Base-by-base conservation (phyloP, 257 asterid species). In the Solanum clarkiae region DNA sequence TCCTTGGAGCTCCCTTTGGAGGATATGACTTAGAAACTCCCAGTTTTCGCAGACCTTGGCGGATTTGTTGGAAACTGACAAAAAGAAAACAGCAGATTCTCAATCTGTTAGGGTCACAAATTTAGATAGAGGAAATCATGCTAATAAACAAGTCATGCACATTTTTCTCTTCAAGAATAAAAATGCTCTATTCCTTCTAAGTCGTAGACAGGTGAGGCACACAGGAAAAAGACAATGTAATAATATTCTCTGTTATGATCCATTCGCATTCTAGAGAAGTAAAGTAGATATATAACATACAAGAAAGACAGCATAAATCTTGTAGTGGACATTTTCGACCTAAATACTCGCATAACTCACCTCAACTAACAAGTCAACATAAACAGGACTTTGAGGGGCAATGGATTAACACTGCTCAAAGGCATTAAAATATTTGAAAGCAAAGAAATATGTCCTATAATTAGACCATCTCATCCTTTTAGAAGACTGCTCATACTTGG, bases 51-150 rank as follows among this genome's bases (percentile, higher is more conserved):
- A 63, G 71, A 24, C 71, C 42, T 63, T 63, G 71, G 71, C 71
- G 71, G 71, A 95, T 95, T 89, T 92, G 97, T 86, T 92, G 95
- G 86, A 87, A 90, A 88, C 99, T 97, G 94, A 84, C 86, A 84
- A 29, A 42, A 83, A 14, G 85, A n/a, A 83, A 77, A 68, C 79
- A 87, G 57, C 40, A 26, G 45, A 54, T 79, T 75, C 74, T 13
- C 55, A 57, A 82, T 80, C 80, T 66, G 65, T 24, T 16, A 68
- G 36, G 10, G 57, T n/a, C 77, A 87, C 65, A 45, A 51, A 24
- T 77, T 77, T 51, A 16, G 47, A 77, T 77, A 47, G 29, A 16
- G 65, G 60, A 77, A 53, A 77, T 77, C 63, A 29, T 22, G 60
- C 32, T 8, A 22, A 7, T 49, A 22, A 51, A 26, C 22, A 51